Conservation (phyloP, 2,329 filamentous ascomycete genomes). For the Sporothrix brasiliensis region DNA sequence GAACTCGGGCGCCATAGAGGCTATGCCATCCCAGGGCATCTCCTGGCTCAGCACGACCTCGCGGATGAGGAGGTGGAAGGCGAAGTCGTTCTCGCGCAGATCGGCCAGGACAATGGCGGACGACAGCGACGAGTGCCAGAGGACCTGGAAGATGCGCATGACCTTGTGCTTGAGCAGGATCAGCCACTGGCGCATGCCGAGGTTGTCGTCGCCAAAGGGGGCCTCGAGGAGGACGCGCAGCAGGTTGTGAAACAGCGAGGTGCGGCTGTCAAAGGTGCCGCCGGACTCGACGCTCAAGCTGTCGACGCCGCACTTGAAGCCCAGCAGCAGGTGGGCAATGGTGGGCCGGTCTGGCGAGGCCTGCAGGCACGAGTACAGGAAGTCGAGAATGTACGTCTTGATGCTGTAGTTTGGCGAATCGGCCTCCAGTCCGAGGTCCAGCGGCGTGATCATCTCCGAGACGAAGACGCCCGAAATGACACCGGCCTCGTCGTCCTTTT, state of each 20-base stretch:
- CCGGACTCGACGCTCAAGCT: slow-evolving; percentile 68
- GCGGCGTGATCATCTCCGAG: slow-evolving; percentile 65
- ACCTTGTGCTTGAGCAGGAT: slow-evolving; percentile 68
- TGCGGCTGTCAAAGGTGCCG: slow-evolving; percentile 69
- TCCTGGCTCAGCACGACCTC: slow-evolving; percentile 71
- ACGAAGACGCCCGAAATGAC: slow-evolving; percentile 76
- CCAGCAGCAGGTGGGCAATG: slow-evolving; percentile 86
- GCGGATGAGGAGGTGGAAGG: slow-evolving; percentile 74
- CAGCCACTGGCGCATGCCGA: slow-evolving; percentile 67
- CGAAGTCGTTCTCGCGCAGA: slow-evolving; percentile 75
- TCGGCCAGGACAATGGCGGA: slow-evolving; percentile 74
- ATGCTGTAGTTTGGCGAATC: slow-evolving; percentile 74
- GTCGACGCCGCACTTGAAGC: slow-evolving; percentile 76
- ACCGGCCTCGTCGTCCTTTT: slow-evolving; percentile 76
- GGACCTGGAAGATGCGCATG: slow-evolving; percentile 72
- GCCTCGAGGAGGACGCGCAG: slow-evolving; percentile 71
- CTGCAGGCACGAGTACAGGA: slow-evolving; percentile 78
- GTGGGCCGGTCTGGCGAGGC: slow-evolving; percentile 77
- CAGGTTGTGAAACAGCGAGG: slow-evolving; percentile 82
- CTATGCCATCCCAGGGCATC: slow-evolving; percentile 72
- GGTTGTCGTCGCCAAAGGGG: slow-evolving; percentile 63
- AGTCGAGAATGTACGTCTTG: slow-evolving; percentile 82
- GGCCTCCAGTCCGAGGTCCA: slow-evolving; percentile 73
- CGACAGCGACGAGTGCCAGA: slow-evolving; percentile 85
- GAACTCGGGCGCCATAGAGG: slow-evolving; percentile 65